Evolutionary conservation across 148 eudicot genomes (phyloP).

Genomic region (Amaranthus hypochondriacus): DNA sequence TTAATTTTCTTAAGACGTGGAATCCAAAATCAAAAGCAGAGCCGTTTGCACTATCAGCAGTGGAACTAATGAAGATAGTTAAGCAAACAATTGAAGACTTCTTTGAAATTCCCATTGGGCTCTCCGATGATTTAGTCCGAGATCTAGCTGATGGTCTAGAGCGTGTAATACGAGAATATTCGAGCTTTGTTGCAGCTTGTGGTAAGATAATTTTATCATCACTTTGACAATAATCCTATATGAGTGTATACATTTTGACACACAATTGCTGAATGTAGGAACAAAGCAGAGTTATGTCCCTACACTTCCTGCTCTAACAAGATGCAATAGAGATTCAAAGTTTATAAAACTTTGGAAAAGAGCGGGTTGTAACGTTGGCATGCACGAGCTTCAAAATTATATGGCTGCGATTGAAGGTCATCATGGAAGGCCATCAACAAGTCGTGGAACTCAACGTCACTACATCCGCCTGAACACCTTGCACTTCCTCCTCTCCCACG

Average conservation of each 20-base stretch:
- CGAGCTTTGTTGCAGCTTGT: constrained; percentile 73
- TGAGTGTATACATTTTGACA: no score
- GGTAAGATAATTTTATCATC: constrained; percentile 41
- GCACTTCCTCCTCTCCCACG: constrained; percentile 64
- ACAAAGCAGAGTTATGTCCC: constrained; percentile 88
- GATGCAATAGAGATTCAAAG: constrained; percentile 70
- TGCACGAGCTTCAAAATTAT: constrained; percentile 32
- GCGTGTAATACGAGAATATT: constrained; percentile 60
- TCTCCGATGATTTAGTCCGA: constrained; percentile 61
- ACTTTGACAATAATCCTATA: neutral
- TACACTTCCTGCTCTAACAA: constrained; percentile 85
- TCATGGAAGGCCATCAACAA: constrained; percentile 79
- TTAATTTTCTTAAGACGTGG: constrained; percentile 57
- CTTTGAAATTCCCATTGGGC: constrained; percentile 59
- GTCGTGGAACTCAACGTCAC: constrained; percentile 91
- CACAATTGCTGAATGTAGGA: constrained; percentile 34
- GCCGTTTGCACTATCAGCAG: constrained; percentile 79
- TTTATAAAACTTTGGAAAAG: constrained; percentile 60
- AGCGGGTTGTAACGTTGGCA: constrained; percentile 55
- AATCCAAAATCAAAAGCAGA: constrained; percentile 88
- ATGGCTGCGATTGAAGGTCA: constrained; percentile 43
- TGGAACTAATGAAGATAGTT: constrained; percentile 51
- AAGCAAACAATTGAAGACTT: constrained; percentile 65
- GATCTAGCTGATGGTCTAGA: constrained; percentile 67
- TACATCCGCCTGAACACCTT: constrained; percentile 90